Evolutionary conservation across 129 eudicot genomes (phyloP), one percentile per base, ranked within the genome.

Genomic region (Mikania micrantha): DNA sequence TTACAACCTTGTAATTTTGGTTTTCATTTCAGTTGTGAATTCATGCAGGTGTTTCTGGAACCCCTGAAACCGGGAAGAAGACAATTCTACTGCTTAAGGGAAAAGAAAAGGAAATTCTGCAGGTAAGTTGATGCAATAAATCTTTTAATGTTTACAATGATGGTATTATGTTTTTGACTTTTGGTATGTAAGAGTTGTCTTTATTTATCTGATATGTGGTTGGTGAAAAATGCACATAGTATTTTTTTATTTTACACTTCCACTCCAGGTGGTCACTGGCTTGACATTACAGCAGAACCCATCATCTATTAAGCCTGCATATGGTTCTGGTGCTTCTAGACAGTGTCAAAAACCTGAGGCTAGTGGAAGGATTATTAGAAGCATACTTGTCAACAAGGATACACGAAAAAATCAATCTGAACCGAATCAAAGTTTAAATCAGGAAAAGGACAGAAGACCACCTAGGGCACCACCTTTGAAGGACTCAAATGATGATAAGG

Each of bases 71-170:
- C 42, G 91, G 91, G 64, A 84, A 86, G 84, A 86, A 82, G 84
- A 90, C 80, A 75, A 84, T 90, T 72, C 44, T 90, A 64, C 91
- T 90, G 62, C 58, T 90, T 70, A 90, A 87, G 76, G 97, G 95
- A 67, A 90, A 90, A 86, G 91, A 85, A 48, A 83, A 85, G 79
- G 91, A 87, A 68, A 74, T 82, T 70, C 65, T 82, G 27, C 60
- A 78, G 67, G 97, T 87, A 79, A 82, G 97, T 73, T 64, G 54
- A 61, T 61, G 35, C 25, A 61, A 17, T 5, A 61, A 42, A 42
- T 44, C 50, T 0, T 25, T 13, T 7, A 1, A 7, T 32, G 36
- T 32, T 32, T 3, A 32, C 36, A 32, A 0, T 32, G 36, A 32
- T 32, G 7, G 36, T 32, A 32, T 32, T 32, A 32, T 32, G 36